These are phyloP conservation scores for Trypanosoma melophagium DNA, from an alignment of 208 protist genomes.

Conservation along the genomic window DNA sequence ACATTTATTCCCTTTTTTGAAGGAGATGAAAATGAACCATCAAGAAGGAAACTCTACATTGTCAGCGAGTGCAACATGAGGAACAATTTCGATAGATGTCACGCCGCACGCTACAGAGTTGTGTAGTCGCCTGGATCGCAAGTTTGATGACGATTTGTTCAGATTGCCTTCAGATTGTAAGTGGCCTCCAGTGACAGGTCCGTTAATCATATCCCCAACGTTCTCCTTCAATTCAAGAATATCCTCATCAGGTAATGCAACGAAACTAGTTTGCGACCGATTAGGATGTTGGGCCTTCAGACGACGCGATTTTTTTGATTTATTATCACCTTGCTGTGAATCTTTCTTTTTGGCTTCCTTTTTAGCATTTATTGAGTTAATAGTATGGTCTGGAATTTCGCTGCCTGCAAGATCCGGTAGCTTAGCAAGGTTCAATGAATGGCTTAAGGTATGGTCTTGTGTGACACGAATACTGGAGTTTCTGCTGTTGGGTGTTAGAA, in stretches of 20 bases:
- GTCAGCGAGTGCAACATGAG: not conserved
- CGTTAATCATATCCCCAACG: not conserved
- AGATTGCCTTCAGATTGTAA: not conserved
- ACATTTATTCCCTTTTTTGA: too few species aligned
- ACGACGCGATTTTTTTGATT: not conserved
- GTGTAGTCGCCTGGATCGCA: not conserved
- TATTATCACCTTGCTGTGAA: not conserved
- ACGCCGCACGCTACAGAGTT: conserved; percentile 1
- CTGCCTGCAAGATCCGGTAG: conserved; percentile 14
- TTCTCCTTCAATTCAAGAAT: conserved; percentile 1
- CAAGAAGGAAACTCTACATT: not conserved
- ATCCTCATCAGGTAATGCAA: conserved; percentile 1
- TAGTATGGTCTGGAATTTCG: conserved; percentile 9
- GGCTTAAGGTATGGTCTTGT: not conserved
- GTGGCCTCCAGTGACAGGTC: not conserved
- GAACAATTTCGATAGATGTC: not conserved
- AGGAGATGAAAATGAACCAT: too few species aligned
- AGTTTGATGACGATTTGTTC: not conserved
- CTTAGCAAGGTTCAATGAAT: not conserved
- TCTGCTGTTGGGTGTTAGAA: not conserved
- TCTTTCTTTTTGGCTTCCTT: not conserved
- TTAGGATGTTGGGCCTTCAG: not conserved
- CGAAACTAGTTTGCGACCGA: conserved; percentile 5
- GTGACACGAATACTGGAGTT: not conserved
- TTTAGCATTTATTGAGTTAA: not conserved